Base-by-base conservation (phyloP, 2,329 filamentous ascomycete genomes). In the Capronia americana region DNA sequence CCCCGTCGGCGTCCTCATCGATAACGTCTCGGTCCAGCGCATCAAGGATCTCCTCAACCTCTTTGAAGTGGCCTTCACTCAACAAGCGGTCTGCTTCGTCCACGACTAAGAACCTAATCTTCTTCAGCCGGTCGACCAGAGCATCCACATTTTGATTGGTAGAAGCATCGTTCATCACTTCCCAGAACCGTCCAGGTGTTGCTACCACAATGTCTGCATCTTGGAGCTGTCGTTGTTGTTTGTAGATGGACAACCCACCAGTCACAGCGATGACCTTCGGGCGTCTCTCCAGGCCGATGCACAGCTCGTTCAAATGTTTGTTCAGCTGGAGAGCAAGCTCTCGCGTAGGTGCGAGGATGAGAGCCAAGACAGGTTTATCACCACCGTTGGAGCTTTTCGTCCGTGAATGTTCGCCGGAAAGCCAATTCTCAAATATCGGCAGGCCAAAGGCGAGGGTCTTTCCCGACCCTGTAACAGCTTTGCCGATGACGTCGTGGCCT, bases 371-470 rank as follows among this genome's bases (percentile, higher is more conserved):
- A 0, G 93, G 90, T 0, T 50, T 23, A 26, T 63, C 65, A 63
- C 28, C 12, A 24, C 63, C 65, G 26, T 30, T 85, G 12, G 63
- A 28, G 14, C 46, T 54, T 8, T 64, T 62, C 23, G 53, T 50
- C 26, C n/a, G 11, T 20, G 30, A 6, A 14, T 57, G 26, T n/a
- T 62, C 55, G 4, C 23, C 60, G 2, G 57, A 54, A 6, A 99
- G 79, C 83, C 90, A 97, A 63, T 86, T 85, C 77, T 99, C 93
- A 10, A 98, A 83, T 63, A 99, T 95, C 0, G 95, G 95, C 69
- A 99, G 93, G 1, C 90, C 92, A 77, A 97, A 99, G 0, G 95
- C 94, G 53, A 99, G 82, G 0, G 95, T 99, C 80, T 99, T 99
- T 73, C 95, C 95, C 14, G 95, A 98, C 71, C 95, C 95, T 0